Evolutionary conservation across 768 basidiomycete genomes (phyloP).

Genomic region (Tulasnella sp.): DNA sequence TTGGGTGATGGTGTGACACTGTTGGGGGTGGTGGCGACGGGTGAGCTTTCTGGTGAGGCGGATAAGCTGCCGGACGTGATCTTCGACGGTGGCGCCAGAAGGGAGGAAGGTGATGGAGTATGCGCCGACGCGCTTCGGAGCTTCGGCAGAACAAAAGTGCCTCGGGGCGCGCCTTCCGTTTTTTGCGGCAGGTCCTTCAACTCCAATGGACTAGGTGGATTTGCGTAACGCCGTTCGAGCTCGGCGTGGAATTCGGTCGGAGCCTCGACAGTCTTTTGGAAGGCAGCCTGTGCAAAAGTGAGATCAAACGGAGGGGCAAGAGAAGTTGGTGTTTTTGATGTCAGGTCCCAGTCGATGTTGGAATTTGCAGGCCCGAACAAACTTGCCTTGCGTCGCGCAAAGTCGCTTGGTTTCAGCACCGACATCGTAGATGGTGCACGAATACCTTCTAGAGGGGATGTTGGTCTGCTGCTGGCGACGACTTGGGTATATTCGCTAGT

Average conservation of each 20-base stretch:
- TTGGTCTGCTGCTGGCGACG: conserved; percentile 8
- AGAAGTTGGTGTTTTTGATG: neutral
- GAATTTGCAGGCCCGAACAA: neutral
- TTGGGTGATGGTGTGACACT: neutral
- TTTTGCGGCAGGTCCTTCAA: conserved; percentile 6
- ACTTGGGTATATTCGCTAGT: conserved; percentile 8
- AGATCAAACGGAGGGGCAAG: neutral
- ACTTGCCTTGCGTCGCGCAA: conserved; percentile 15
- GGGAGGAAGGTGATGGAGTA: neutral
- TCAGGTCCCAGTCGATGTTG: conserved; percentile 1
- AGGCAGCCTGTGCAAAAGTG: conserved; percentile 11
- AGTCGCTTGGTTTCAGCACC: conserved; percentile 16
- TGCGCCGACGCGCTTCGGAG: conserved; percentile 14
- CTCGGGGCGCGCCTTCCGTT: neutral
- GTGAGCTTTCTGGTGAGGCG: conserved; percentile 4
- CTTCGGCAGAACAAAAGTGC: conserved; percentile 11
- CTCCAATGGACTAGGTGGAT: conserved; percentile 11
- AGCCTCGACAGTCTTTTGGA: conserved; percentile 6
- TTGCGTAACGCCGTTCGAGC: conserved; percentile 16
- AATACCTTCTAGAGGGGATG: conserved; percentile 14
- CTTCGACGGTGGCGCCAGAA: conserved; percentile 8
- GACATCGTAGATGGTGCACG: conserved; percentile 13
- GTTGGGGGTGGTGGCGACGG: neutral
- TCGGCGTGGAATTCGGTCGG: conserved; percentile 14
- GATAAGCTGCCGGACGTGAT: neutral